Evolutionary conservation across 2,329 filamentous ascomycete genomes (phyloP), one percentile per base, ranked within the genome.

Genomic region (Zymoseptoria brevis): DNA sequence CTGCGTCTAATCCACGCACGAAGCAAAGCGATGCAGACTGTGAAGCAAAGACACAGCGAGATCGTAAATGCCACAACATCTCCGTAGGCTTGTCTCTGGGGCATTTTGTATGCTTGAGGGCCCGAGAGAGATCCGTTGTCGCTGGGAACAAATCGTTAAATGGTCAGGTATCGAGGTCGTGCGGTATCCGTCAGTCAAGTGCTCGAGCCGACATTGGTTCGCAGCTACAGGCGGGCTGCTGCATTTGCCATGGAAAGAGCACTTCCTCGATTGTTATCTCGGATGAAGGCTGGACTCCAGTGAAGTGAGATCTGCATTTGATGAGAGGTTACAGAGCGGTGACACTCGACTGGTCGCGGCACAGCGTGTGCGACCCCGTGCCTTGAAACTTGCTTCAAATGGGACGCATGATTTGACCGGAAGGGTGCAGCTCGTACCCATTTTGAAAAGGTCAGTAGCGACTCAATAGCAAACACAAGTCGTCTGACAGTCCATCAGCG

Each of bases 21-120:
- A 21, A 71, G 58, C 7, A 67, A 56, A 22, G 66, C 68, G 48
- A 71, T 66, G 63, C 64, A 68, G 9, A 69, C 57, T 24, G 67
- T 70, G 54, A 71, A 71, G 45, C 65, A 64, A 29, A 72, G 64
- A 57, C 68, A 70, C n/a, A 72, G 64, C 55, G 66, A 70, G 60
- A 71, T 63, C 19, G 68, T 66, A 50, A 71, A 69, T 45, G 62
- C 67, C 60, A 68, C 56, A 3, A 64, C 63, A 35, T 69, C 66
- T 55, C 64, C 57, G 57, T 66, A 67, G 22, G 67, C 68, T 50
- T 67, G 57, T 41, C 63, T 62, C 29, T 57, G 61, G 50, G 67
- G 64, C 67, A 68, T 68, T 22, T 53, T 62, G 56, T 19, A 26
- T 24, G 22, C 51, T 53, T 53, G 19, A 26, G 19, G n/a, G 7